Base-by-base conservation (phyloP, 495 filamentous ascomycete species). In the Penicillium paradoxum region DNA sequence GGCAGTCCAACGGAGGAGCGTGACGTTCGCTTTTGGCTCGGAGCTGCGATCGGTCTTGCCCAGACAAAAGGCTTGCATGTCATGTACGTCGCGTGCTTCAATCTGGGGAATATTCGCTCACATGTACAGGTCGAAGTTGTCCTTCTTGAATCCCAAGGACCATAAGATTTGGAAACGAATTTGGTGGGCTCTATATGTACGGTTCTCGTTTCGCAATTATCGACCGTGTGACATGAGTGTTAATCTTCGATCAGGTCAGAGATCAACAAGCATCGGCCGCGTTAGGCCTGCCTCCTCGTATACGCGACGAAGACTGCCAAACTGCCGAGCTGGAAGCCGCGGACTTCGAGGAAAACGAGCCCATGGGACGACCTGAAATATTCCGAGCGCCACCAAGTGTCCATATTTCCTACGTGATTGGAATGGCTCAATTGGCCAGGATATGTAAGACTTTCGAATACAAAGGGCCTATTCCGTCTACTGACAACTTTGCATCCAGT, bases 171-270 rank as follows among this genome's bases (percentile, higher is more conserved):
- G 73, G 58, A 76, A 75, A 49, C 47, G 73, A 18, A 75, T 78
- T 9, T 78, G 74, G 73, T 78, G 75, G 75, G 70, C 73, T 53
- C 47, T 75, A 41, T 78, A 76, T 59, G 73, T 75, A 54, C 39
- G 63, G 55, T 5, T 30, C 10, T 21, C 10, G 5, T 17, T 7
- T 25, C 17, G 10, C 14, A 3, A 1, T 24, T 6, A 15, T 25
- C 13, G 11, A 24, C 14, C 21, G 10, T 19, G 29, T n/a, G 1
- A 13, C 30, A 17, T 6, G 1, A 5, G 24, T 10, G 15, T 29
- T 55, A 14, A 58, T 6, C 2, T 2, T 38, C 1, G 11, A 0
- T 25, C 44, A 73, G 69, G 64, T 72, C 8, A 66, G 71, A 17
- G 71, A 74, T 29, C 71, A 74, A 48, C 71, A 74, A 57, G 71